Evolutionary conservation across 106 monocot genomes (phyloP).

Genomic region (Allium cepa): DNA sequence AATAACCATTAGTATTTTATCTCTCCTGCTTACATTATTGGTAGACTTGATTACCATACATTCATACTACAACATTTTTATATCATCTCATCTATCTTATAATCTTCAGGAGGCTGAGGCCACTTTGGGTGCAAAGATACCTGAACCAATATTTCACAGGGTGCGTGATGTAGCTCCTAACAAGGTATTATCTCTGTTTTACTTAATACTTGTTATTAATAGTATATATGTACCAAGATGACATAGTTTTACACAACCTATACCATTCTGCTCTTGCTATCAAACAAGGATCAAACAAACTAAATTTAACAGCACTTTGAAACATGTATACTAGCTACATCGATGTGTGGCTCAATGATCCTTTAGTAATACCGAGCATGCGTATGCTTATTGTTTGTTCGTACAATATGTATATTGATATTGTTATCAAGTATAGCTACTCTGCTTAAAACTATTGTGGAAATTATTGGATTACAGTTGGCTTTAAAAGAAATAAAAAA

Average conservation of each 20-base stretch:
- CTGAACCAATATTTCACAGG: slow-evolving; percentile 37
- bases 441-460: no score
- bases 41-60: no score
- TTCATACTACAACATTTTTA: background rate
- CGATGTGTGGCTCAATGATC: no score
- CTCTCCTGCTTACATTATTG: no score
- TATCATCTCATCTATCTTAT: background rate
- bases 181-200: slow-evolving; percentile 32
- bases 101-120: slow-evolving; percentile 38
- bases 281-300: no score
- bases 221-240: background rate
- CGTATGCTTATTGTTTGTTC: no score
- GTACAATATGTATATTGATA: no score
- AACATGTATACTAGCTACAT: background rate
- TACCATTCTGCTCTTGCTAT: background rate
- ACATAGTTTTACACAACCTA: background rate
- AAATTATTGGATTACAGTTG: background rate
- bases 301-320: background rate
- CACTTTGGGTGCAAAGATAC: slow-evolving; percentile 34
- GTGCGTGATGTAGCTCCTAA: slow-evolving; percentile 76
- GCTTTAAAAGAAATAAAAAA: no score
- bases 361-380: no score
- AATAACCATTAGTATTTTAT: no score
- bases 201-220: background rate
- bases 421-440: no score